Evolutionary conservation across 352 stramenopile genomes (phyloP).

Genomic region (Phytophthora citrophthora): DNA sequence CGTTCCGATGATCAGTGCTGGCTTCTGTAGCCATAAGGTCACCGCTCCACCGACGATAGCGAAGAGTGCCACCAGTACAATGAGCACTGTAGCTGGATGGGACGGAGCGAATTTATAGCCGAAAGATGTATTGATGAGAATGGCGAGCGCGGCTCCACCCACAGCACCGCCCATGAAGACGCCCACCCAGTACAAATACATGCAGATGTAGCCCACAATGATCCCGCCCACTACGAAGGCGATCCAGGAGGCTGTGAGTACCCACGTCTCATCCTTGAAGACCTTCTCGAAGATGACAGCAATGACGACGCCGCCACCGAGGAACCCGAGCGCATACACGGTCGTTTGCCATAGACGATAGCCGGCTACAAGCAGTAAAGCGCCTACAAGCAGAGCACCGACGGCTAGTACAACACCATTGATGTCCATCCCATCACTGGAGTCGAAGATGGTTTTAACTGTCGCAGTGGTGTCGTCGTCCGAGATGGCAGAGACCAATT

Average conservation of each 20-base stretch:
- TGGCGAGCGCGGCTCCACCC: conserved; percentile 60
- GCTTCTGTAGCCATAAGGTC: conserved; percentile 65
- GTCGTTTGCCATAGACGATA: conserved; percentile 70
- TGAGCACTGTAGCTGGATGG: conserved; percentile 57
- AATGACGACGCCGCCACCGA: conserved; percentile 56
- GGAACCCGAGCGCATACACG: conserved; percentile 67
- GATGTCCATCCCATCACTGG: conserved; percentile 38
- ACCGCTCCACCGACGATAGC: conserved; percentile 50
- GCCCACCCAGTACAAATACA: conserved; percentile 57
- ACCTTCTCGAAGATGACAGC: conserved; percentile 59
- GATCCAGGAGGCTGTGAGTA: conserved; percentile 72
- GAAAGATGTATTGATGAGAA: conserved; percentile 64
- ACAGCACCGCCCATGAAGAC: conserved; percentile 66
- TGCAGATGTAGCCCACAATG: conserved; percentile 50
- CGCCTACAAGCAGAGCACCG: conserved; percentile 48
- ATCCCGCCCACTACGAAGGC: conserved; percentile 70
- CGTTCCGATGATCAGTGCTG: conserved; percentile 52
- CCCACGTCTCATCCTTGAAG: conserved; percentile 56
- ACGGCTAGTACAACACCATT: conserved; percentile 48
- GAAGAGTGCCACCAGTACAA: conserved; percentile 53
- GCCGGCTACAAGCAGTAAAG: conserved; percentile 50
- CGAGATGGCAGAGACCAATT: conserved; percentile 8
- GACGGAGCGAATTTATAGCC: conserved; percentile 62
- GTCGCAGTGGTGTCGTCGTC: conserved; percentile 32
- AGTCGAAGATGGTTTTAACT: conserved; percentile 44